phyloP scores from a whole-genome alignment of 1,284 basidiomycete genomes.

The Ceratobasidium theobromae region DNA sequence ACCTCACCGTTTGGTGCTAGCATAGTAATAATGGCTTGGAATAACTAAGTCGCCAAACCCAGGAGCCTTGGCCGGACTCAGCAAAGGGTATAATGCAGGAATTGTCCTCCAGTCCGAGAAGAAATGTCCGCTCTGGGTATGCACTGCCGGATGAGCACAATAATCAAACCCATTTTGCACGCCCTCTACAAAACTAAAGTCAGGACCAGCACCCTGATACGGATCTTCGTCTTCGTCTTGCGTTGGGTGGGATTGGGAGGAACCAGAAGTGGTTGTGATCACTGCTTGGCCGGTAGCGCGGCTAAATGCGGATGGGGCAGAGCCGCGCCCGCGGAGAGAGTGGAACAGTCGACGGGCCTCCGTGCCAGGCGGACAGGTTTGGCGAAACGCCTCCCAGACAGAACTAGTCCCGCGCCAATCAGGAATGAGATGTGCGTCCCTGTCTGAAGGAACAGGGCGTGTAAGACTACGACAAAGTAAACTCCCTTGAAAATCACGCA shows the following conservation, averaged over 20 bases:
- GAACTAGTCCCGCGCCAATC: slow-evolving; percentile 84
- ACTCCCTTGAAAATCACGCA: too few relatives aligned
- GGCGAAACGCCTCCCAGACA: slow-evolving; percentile 89
- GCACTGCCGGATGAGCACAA: slow-evolving; percentile 78
- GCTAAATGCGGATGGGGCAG: slow-evolving; percentile 34
- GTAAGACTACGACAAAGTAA: too few relatives aligned
- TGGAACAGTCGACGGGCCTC: slow-evolving; percentile 80
- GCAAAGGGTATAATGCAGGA: slow-evolving; percentile 81
- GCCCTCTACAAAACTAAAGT: slow-evolving; percentile 60
- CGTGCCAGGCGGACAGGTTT: slow-evolving; percentile 80
- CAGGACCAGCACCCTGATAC: slow-evolving; percentile 46
- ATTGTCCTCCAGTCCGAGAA: slow-evolving; percentile 94
- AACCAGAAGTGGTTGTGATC: neutral
- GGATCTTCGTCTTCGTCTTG: slow-evolving; percentile 35
- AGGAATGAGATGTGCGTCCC: slow-evolving; percentile 61
- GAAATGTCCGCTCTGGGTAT: slow-evolving; percentile 87
- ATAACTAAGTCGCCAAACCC: slow-evolving; percentile 90
- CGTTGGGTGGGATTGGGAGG: neutral
- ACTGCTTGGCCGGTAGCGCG: slow-evolving; percentile 10
- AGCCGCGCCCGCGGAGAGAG: slow-evolving; percentile 58
- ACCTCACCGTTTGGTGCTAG: slow-evolving; percentile 63
- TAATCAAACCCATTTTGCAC: slow-evolving; percentile 72
- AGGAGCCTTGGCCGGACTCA: slow-evolving; percentile 81
- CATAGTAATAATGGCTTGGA: slow-evolving; percentile 92
- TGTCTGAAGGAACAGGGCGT: too few relatives aligned